Percentiles rank a stretch among this genome's conserved stretches.
Conservation (phyloP, 2,329 filamentous ascomycete species). For the Camillea tinctor region DNA sequence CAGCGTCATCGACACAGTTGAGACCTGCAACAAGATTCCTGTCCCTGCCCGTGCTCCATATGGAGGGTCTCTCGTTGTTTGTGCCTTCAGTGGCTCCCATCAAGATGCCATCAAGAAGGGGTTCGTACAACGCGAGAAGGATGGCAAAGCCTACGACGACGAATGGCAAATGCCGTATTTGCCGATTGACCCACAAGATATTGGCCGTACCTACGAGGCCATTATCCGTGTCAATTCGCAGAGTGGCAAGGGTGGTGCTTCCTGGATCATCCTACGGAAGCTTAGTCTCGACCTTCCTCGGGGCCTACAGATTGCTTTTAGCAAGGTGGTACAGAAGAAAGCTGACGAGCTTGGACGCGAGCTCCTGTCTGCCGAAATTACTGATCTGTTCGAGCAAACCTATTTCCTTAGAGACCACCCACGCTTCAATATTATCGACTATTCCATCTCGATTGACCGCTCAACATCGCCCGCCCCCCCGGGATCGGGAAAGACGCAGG, state of each 20-base stretch:
- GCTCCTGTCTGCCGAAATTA: slow-evolving; percentile 80
- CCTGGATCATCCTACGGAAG: slow-evolving; percentile 88
- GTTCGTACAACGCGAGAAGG: slow-evolving; percentile 67
- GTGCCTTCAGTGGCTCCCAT: slow-evolving; percentile 87
- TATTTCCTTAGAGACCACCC: slow-evolving; percentile 85
- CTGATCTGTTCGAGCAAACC: slow-evolving; percentile 79
- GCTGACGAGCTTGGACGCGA: slow-evolving; percentile 83
- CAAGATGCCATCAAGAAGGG: slow-evolving; percentile 97
- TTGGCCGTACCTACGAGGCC: slow-evolving; percentile 95
- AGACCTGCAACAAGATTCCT: slow-evolving; percentile 92
- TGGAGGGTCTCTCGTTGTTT: slow-evolving; percentile 86
- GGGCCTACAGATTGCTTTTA: slow-evolving; percentile 88
- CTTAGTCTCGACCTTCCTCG: slow-evolving; percentile 90
- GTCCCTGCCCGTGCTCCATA: slow-evolving; percentile 89
- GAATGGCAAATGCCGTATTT: slow-evolving; percentile 88
- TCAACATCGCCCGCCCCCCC: slow-evolving; percentile 71
- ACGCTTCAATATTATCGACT: slow-evolving; percentile 84
- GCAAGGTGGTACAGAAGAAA: slow-evolving; percentile 77
- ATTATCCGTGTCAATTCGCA: slow-evolving; percentile 98
- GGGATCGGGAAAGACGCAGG: slow-evolving; percentile 67
- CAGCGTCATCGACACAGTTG: slow-evolving; percentile 82
- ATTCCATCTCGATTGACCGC: slow-evolving; percentile 84
- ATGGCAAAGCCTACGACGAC: slow-evolving; percentile 59
- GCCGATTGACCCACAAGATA: slow-evolving; percentile 87
- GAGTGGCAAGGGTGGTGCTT: slow-evolving; percentile 88